Conservation (phyloP, 805 yeast species). For the Candida wancherniae region DNA sequence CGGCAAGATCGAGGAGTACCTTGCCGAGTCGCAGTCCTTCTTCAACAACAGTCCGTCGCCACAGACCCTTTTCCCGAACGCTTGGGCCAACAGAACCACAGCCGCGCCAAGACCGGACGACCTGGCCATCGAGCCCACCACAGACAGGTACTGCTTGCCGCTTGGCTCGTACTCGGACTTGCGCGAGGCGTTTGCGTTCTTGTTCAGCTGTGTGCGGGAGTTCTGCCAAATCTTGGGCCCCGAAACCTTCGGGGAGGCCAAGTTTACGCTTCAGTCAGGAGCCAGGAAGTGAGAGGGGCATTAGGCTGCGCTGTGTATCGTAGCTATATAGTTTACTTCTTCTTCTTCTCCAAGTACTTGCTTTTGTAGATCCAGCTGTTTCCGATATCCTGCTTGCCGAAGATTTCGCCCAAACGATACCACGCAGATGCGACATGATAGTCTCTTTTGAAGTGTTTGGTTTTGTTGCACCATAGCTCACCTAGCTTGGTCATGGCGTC, state of each 20-base stretch:
- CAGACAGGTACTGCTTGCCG: slow-evolving; percentile 31
- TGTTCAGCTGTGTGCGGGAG: slow-evolving; percentile 28
- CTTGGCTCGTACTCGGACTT: slow-evolving; percentile 33
- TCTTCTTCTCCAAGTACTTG: slow-evolving; percentile 40
- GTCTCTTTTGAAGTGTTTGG: slow-evolving; percentile 54
- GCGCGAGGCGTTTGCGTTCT: slow-evolving; percentile 28
- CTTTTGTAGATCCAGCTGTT: slow-evolving; percentile 73
- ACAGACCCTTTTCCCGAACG: slow-evolving; percentile 27
- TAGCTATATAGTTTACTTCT: slow-evolving; percentile 3
- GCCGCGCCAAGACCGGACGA: slow-evolving; percentile 4
- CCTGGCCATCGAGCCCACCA: slow-evolving; percentile 19
- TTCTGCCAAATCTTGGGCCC: slow-evolving; percentile 22
- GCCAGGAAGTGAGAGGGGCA: too few species aligned
- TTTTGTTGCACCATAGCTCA: slow-evolving; percentile 57
- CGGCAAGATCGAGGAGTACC: slow-evolving; percentile 19
- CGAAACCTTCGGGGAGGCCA: slow-evolving; percentile 11
- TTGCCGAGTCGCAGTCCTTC: slow-evolving; percentile 25
- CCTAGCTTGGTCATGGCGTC: slow-evolving; percentile 72
- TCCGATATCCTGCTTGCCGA: slow-evolving; percentile 59
- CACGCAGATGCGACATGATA: slow-evolving; percentile 61
- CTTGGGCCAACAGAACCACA: slow-evolving; percentile 23
- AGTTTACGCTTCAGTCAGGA: slow-evolving; percentile 13
- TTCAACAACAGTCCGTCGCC: slow-evolving; percentile 22
- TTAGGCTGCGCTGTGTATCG: too few species aligned
- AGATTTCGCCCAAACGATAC: slow-evolving; percentile 59